These are phyloP conservation scores for Penicillium sp. DNA, from an alignment of 2,329 filamentous ascomycete species.

Conservation along the genomic window DNA sequence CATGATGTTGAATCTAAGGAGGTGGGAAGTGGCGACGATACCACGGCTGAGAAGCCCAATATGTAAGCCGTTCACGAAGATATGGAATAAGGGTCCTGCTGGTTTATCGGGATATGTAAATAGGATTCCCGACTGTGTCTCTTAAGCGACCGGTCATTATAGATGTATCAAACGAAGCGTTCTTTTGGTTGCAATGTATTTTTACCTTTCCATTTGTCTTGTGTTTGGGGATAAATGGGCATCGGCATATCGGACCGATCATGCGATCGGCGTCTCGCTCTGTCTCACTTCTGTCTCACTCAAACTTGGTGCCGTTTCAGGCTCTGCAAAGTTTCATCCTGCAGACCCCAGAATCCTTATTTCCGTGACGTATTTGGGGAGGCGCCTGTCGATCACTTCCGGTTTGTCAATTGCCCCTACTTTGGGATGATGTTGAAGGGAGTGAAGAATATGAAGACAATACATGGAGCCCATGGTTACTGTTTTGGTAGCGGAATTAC, in stretches of 20 bases:
- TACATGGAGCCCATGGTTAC: not conserved
- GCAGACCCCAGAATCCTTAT: not conserved
- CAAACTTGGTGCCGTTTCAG: slow-evolving; percentile 4
- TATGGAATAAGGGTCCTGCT: not conserved
- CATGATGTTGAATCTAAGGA: not conserved
- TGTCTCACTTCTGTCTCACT: not conserved
- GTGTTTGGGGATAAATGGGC: not conserved
- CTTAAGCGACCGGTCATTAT: not conserved
- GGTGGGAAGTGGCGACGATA: not conserved
- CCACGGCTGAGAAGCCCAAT: not conserved
- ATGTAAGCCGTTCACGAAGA: not conserved
- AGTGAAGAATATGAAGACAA: not conserved
- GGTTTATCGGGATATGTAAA: not conserved
- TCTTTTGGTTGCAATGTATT: not conserved
- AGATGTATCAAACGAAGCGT: not conserved
- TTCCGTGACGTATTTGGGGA: not conserved
- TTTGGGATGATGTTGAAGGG: not conserved
- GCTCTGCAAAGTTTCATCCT: slow-evolving; percentile 2
- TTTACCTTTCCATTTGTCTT: not conserved
- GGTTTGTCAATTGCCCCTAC: not conserved
- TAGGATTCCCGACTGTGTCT: not conserved
- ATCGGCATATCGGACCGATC: not conserved
- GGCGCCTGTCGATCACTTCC: not conserved
- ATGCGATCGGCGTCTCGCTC: not conserved
- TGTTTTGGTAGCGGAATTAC: not conserved